These are phyloP conservation scores for Penicillium concentricum DNA, from an alignment of 2,329 filamentous ascomycete genomes.

Conservation along the genomic window DNA sequence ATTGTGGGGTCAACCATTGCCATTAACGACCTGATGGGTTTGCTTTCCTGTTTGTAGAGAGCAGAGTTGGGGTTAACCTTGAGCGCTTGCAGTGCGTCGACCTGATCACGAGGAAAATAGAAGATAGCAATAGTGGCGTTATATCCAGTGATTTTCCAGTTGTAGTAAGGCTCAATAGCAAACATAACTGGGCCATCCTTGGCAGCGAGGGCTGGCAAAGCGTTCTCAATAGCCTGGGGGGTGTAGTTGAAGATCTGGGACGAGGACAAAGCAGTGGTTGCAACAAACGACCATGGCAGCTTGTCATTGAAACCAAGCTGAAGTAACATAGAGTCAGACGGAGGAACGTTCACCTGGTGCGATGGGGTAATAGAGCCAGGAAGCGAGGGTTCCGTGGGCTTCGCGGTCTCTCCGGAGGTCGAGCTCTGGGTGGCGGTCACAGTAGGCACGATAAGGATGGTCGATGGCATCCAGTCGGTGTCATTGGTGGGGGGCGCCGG, in stretches of 20 bases:
- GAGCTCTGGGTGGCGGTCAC: slow-evolving; percentile 8
- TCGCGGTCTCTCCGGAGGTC: slow-evolving; percentile 38
- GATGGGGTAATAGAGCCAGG: slow-evolving; percentile 75
- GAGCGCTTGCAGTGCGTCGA: slow-evolving; percentile 66
- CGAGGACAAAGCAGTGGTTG: slow-evolving; percentile 67
- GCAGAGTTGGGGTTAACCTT: slow-evolving; percentile 69
- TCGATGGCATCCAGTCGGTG: slow-evolving; percentile 24
- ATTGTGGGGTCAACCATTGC: slow-evolving; percentile 81
- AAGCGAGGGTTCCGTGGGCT: slow-evolving; percentile 59
- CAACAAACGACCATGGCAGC: slow-evolving; percentile 83
- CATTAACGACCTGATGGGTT: slow-evolving; percentile 70
- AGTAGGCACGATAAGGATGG: slow-evolving; percentile 20
- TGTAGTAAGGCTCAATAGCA: slow-evolving; percentile 74
- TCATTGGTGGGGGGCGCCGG: slow-evolving; percentile 24
- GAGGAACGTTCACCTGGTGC: slow-evolving; percentile 55
- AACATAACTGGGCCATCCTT: slow-evolving; percentile 60
- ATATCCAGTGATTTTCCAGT: slow-evolving; percentile 64
- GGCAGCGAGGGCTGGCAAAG: slow-evolving; percentile 48
- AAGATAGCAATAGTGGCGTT: slow-evolving; percentile 77
- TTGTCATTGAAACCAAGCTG: slow-evolving; percentile 81
- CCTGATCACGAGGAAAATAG: slow-evolving; percentile 70
- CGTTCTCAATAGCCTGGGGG: slow-evolving; percentile 68
- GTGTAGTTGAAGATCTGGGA: slow-evolving; percentile 82
- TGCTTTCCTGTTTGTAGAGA: slow-evolving; percentile 69
- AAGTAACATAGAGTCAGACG: slow-evolving; percentile 67